Conservation (phyloP, 768 basidiomycete genomes). For the Pleurotus eryngii region DNA sequence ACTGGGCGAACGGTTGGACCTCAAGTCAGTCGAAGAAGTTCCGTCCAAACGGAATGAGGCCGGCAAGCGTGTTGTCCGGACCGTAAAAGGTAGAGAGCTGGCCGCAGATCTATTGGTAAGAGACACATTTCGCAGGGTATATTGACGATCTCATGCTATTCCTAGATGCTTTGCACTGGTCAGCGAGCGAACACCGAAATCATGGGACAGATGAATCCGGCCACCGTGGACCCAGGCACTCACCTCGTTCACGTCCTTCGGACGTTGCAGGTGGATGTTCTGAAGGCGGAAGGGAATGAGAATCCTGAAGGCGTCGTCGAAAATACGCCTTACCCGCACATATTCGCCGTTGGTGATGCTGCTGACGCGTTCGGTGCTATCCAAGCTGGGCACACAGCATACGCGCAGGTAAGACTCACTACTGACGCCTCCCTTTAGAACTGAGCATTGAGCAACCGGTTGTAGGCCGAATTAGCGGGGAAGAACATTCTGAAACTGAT, state of each 20-base stretch:
- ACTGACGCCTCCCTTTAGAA: too few species aligned
- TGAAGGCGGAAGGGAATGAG: slow-evolving; percentile 1
- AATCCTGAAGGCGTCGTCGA: slow-evolving; percentile 8
- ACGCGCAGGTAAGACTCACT: slow-evolving; percentile 35
- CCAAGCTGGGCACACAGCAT: slow-evolving; percentile 56
- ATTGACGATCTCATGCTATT: not conserved
- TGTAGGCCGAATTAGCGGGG: slow-evolving; percentile 47
- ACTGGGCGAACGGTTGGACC: slow-evolving; percentile 52
- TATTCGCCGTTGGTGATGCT: slow-evolving; percentile 62
- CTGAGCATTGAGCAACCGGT: too few species aligned
- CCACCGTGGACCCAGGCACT: slow-evolving; percentile 34
- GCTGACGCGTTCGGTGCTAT: slow-evolving; percentile 65
- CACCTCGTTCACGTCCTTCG: slow-evolving; percentile 42
- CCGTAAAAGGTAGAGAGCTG: slow-evolving; percentile 47
- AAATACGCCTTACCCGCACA: slow-evolving; percentile 41
- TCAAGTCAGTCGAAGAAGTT: slow-evolving; percentile 29
- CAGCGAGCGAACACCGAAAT: slow-evolving; percentile 55
- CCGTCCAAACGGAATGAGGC: slow-evolving; percentile 20
- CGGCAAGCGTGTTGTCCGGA: slow-evolving; percentile 37
- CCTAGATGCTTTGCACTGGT: slow-evolving; percentile 51
- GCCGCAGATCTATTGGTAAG: slow-evolving; percentile 51
- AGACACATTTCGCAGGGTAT: not conserved
- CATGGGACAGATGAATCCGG: slow-evolving; percentile 37
- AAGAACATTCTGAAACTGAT: slow-evolving; percentile 51
- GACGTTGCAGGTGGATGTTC: slow-evolving; percentile 47